These are phyloP conservation scores for Boehmeria nivea DNA, from an alignment of 306 rosid species.

Conservation along the genomic window DNA sequence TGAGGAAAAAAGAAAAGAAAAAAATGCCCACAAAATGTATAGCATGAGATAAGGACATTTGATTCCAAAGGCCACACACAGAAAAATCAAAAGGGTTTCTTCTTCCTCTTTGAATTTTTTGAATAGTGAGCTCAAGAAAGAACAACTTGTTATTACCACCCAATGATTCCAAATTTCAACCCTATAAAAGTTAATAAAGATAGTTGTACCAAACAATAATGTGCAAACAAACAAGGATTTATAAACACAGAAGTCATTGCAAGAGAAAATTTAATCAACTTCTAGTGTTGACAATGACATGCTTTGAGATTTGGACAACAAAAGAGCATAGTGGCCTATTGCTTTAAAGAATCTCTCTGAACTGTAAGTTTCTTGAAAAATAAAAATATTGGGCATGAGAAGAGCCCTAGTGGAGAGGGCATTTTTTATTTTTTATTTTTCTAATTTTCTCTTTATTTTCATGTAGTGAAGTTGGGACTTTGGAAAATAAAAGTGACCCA, in stretches of 20 bases:
- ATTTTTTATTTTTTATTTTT: neutral
- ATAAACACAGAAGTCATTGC: neutral
- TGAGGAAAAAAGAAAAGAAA: neutral
- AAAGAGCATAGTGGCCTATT: conserved; percentile 21
- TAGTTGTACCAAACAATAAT: neutral
- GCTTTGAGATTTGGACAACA: conserved; percentile 14
- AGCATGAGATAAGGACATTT: conserved; percentile 10
- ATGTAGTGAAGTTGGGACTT: neutral
- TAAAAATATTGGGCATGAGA: conserved; percentile 16
- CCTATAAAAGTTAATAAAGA: neutral
- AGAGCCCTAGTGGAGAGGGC: conserved; percentile 16
- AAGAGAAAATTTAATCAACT: neutral
- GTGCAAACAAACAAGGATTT: neutral
- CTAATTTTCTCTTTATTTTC: neutral
- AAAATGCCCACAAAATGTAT: neutral
- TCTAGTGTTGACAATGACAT: conserved; percentile 20
- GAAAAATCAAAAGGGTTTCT: conserved; percentile 6
- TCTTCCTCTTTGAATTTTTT: neutral
- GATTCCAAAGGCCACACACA: conserved; percentile 3
- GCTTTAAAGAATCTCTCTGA: conserved; percentile 26
- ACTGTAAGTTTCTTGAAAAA: conserved; percentile 15
- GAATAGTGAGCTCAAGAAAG: neutral
- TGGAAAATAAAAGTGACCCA: neutral
- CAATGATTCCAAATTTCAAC: conserved; percentile 6
- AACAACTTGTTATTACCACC: neutral